A percentile compares a stretch with the other conserved stretches of the same genome.
phyloP scores from a whole-genome alignment of 225 moss, liverwort and hornwort genomes.

The Rhytidiadelphus loreus region DNA sequence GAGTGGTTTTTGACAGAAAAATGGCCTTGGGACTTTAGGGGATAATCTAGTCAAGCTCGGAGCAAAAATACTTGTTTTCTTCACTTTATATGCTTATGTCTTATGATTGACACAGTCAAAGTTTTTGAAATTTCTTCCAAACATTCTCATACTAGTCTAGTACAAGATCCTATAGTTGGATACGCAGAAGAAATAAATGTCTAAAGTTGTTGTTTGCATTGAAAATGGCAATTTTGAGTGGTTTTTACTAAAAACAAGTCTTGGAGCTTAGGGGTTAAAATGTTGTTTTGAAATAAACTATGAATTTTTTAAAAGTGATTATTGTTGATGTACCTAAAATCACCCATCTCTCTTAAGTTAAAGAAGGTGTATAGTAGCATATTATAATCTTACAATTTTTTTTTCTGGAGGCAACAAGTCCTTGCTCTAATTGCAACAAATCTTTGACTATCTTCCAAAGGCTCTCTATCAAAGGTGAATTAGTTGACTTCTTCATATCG shows the following conservation, averaged over 20 bases:
- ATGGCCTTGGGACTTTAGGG: too few relatives aligned
- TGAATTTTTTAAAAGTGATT: not conserved
- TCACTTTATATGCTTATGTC: not conserved
- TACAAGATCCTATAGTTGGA: too few relatives aligned
- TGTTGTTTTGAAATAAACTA: not conserved
- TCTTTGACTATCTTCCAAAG: not conserved
- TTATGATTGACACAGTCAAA: fast-evolving
- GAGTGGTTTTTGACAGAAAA: too few relatives aligned
- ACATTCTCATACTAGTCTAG: too few relatives aligned
- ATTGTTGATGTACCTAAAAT: not conserved
- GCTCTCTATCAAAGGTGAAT: not conserved
- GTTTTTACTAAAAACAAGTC: not conserved
- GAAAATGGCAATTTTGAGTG: too few relatives aligned
- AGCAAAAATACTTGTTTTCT: not conserved
- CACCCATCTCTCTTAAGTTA: not conserved
- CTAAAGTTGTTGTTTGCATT: too few relatives aligned
- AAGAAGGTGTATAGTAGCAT: not conserved
- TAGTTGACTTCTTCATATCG: not conserved
- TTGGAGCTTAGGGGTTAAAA: fast-evolving
- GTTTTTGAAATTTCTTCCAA: too few relatives aligned
- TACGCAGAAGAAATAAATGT: too few relatives aligned
- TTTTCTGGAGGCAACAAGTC: too few relatives aligned
- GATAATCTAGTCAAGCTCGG: not conserved
- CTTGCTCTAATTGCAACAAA: not conserved
- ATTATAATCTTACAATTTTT: not conserved